These are phyloP conservation scores for Fusarium transvaalense DNA, from an alignment of 2,329 filamentous ascomycete genomes.

Conservation along the genomic window DNA sequence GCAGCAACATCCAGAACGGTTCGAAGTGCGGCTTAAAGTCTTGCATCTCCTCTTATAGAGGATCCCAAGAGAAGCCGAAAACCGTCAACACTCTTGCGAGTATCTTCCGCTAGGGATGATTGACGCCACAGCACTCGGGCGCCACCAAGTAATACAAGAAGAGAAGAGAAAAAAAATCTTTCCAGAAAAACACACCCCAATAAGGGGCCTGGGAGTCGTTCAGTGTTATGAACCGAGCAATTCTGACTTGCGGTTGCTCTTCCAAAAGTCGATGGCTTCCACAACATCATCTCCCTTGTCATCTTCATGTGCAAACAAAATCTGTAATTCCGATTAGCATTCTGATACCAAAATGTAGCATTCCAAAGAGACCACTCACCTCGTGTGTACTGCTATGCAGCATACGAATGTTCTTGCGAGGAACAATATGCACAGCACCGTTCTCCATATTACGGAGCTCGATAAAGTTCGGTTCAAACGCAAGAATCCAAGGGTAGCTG, in stretches of 20 bases:
- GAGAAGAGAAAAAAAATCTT: slow-evolving; percentile 33
- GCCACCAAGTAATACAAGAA: slow-evolving; percentile 49
- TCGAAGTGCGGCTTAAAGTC: slow-evolving; percentile 17
- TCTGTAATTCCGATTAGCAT: slow-evolving; percentile 67
- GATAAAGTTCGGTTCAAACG: slow-evolving; percentile 97
- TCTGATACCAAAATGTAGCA: neutral
- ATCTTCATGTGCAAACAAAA: slow-evolving; percentile 97
- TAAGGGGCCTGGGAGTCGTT: slow-evolving; percentile 18
- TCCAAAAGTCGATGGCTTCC: slow-evolving; percentile 97
- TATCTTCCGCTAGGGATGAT: slow-evolving; percentile 31
- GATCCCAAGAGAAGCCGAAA: slow-evolving; percentile 32
- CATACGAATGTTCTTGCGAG: slow-evolving; percentile 97
- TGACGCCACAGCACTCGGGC: slow-evolving; percentile 30
- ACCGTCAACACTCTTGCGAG: slow-evolving; percentile 41
- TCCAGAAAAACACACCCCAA: slow-evolving; percentile 46
- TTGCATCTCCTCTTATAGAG: slow-evolving; percentile 8
- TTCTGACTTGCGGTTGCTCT: slow-evolving; percentile 68
- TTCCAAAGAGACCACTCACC: slow-evolving; percentile 63
- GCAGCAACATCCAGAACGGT: slow-evolving; percentile 8
- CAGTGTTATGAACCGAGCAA: slow-evolving; percentile 46
- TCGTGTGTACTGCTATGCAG: slow-evolving; percentile 96
- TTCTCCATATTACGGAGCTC: slow-evolving; percentile 97
- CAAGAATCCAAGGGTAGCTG: slow-evolving; percentile 95
- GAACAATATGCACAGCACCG: slow-evolving; percentile 94
- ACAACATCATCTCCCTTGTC: slow-evolving; percentile 94